Base-by-base conservation (phyloP, 2,329 filamentous ascomycete species). In the Pseudopithomyces maydicus region DNA sequence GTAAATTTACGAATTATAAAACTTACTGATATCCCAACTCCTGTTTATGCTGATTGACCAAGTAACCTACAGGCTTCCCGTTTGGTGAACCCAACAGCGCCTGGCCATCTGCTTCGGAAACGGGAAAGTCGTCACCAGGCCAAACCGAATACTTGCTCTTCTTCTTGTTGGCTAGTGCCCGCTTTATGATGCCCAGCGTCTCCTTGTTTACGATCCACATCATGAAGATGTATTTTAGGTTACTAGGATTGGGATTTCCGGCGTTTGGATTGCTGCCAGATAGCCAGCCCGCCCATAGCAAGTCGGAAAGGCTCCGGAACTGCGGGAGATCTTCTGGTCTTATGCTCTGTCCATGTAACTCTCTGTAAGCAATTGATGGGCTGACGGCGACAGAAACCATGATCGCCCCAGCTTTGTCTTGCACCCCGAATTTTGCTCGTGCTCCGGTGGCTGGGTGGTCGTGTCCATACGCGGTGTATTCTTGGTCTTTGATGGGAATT, bases 101-200 rank as follows among this genome's bases (percentile, higher is more conserved):
- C 22, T 47, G 45, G 22, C 45, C 45, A 19, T 47, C 45, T 15
- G 32, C 8, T 2, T 15, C 29, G 17, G 45, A 29, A 2, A 32
- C 26, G 32, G 29, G 20, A 12, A 47, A 47, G 12, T 47, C 45
- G 12, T 47, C 45, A 7, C 45, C 45, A 22, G 45, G 45, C 45
- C 45, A 47, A 6, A 47, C 45, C 6, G 45, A 47, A 17, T 35
- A 36, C 5, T 19, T 35, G 32, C 36, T 17, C 26, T 47, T 47
- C 6, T 17, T 17, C 11, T 20, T 20, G 15, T 17, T 12, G 15
- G 8, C 17, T 17, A 47, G 29, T 6, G 45, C 45, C 29, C 45
- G n/a, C 45, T 47, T 47, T 29, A 47, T 47, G 29, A 47, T 23
- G 10, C 45, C 36, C 29, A 47, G 17, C 45, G 45, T 47, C 15